phyloP scores from a whole-genome alignment of 768 basidiomycete species.

The Auricularia sp. region DNA sequence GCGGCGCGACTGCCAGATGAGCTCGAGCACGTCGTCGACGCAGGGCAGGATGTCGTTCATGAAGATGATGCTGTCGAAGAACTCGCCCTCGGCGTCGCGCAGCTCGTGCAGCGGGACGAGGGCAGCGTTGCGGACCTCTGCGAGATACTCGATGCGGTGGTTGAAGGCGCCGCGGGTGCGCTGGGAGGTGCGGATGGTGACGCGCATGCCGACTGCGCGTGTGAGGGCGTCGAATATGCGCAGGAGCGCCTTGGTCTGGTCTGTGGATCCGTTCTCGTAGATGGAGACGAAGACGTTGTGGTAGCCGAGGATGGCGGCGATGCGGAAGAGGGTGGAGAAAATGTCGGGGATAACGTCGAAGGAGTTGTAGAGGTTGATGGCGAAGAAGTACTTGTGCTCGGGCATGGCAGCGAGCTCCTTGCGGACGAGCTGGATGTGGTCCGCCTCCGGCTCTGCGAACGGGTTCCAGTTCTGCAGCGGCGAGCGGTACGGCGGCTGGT shows the following conservation, averaged over 20 bases:
- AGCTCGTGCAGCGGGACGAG: slow-evolving; percentile 93
- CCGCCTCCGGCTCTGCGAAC: slow-evolving; percentile 33
- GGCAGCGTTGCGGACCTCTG: slow-evolving; percentile 98
- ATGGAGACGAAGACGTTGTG: slow-evolving; percentile 98
- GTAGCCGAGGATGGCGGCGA: slow-evolving; percentile 85
- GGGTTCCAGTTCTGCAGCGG: slow-evolving; percentile 43
- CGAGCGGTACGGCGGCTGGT: slow-evolving; percentile 45
- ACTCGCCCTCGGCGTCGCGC: slow-evolving; percentile 82
- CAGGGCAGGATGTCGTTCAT: slow-evolving; percentile 99
- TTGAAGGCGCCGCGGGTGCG: slow-evolving; percentile 93
- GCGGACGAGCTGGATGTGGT: slow-evolving; percentile 24
- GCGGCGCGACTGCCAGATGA: slow-evolving; percentile 86
- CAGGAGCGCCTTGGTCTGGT: slow-evolving; percentile 95
- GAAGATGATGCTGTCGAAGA: slow-evolving; percentile 94
- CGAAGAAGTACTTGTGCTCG: slow-evolving; percentile 97
- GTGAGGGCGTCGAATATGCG: slow-evolving; percentile 92
- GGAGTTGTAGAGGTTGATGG: slow-evolving; percentile 98
- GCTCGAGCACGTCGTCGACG: slow-evolving; percentile 92
- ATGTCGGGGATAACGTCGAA: slow-evolving; percentile 98
- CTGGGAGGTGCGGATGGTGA: slow-evolving; percentile 87
- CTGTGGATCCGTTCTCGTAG: slow-evolving; percentile 98
- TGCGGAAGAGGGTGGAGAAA: slow-evolving; percentile 91
- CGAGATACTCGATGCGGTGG: slow-evolving; percentile 99
- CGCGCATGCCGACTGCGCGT: slow-evolving; percentile 78
- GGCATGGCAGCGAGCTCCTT: slow-evolving; percentile 19